Evolutionary conservation across 768 basidiomycete genomes (phyloP).

Genomic region (Udeniomyces megalosporus): DNA sequence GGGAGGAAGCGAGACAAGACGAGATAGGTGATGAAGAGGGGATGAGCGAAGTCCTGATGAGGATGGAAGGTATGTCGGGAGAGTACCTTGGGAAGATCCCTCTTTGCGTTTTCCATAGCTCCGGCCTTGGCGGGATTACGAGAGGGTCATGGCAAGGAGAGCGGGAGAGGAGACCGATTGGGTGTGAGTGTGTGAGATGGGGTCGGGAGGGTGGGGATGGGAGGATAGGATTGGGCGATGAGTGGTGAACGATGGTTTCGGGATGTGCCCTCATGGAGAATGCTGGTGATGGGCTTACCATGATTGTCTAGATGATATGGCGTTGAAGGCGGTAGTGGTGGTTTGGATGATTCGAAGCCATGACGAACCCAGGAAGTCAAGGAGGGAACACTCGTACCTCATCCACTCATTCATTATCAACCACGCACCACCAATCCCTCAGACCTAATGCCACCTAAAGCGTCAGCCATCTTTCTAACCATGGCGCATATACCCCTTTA

Average conservation of each 20-base stretch:
- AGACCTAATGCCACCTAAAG: slow-evolving; percentile 70
- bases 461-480: slow-evolving; percentile 43
- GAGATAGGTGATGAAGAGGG: background rate
- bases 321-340: too few relatives aligned
- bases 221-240: background rate
- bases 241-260: too few relatives aligned
- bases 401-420: background rate
- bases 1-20: background rate
- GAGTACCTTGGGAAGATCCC: slow-evolving; percentile 51
- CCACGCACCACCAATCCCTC: background rate
- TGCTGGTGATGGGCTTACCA: too few relatives aligned
- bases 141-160: too few relatives aligned
- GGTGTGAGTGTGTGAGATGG: background rate
- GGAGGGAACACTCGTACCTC: too few relatives aligned
- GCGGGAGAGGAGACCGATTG: too few relatives aligned
- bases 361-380: too few relatives aligned
- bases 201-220: background rate
- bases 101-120: slow-evolving; percentile 77
- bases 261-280: too few relatives aligned
- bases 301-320: too few relatives aligned
- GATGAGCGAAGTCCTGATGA: background rate
- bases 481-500: too few relatives aligned
- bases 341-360: background rate
- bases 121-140: slow-evolving; percentile 54
- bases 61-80: background rate